Evolutionary conservation across 2,329 filamentous ascomycete species (phyloP), one percentile per base, ranked within the genome.

Genomic region (Ophiocordyceps robertsii): DNA sequence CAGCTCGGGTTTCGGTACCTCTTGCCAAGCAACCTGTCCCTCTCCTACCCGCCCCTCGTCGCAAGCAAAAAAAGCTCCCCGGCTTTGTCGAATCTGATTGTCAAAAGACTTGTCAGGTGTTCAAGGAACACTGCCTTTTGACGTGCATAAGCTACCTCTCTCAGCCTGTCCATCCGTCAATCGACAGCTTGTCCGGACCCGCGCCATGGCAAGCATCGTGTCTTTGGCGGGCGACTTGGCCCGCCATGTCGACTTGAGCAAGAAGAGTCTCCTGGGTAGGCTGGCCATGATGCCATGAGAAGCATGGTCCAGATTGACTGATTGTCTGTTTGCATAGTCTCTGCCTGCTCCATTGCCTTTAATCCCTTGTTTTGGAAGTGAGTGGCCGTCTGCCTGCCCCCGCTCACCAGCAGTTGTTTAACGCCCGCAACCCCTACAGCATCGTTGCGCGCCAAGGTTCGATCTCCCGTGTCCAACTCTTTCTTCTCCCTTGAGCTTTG

Each of bases 331-430:
- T 47, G 44, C 27, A 38, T 44, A 95, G 89, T 92, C 52, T 85
- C 87, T 52, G 84, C 81, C 39, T 73, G 71, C 43, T 76, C 84
- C 42, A 94, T 98, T 65, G 74, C 82, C 39, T 96, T 98, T 67
- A 98, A 98, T 65, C 92, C 92, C 19, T 82, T 92, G n/a, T 96
- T 95, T 65, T 98, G 92, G 92, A 98, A 98, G 89, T 95, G 73
- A 71, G 85, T 74, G 4, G 21, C 21, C 38, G 29, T 19, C 29
- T n/a, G 13, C 14, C 12, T 4, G 16, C 13, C 12, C 16, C 3
- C 17, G 9, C 27, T 7, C 29, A 21, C 9, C 16, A 21, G 11
- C 13, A 7, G 14, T 13, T 11, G 32, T 14, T 19, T 17, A 16
- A 29, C 32, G 12, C 14, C 29, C 19, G 3, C 32, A 6, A 36